These are phyloP conservation scores for Echites panduratus DNA, from an alignment of 257 asterid species.

Conservation along the genomic window DNA sequence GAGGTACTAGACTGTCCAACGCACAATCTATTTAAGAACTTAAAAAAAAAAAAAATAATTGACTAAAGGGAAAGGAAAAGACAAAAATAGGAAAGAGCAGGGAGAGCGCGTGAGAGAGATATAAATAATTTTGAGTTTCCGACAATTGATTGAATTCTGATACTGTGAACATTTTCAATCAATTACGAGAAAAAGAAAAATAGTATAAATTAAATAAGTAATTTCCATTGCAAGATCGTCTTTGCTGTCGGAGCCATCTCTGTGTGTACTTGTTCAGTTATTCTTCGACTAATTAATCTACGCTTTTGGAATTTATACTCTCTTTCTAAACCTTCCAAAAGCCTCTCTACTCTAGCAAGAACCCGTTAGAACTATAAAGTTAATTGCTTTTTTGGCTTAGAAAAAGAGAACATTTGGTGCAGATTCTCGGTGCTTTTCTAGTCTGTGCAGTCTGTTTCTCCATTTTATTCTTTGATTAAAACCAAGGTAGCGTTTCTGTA, in stretches of 20 bases:
- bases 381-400: slow-evolving; percentile 11
- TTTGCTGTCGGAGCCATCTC: slow-evolving; percentile 21
- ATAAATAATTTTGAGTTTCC: not conserved
- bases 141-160: not conserved
- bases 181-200: not conserved
- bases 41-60: too few relatives aligned
- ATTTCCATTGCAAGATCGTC: slow-evolving; percentile 17
- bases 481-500: slow-evolving; percentile 10
- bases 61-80: not conserved
- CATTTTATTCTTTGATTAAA: slow-evolving; percentile 1
- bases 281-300: not conserved
- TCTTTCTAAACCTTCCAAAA: slow-evolving; percentile 13
- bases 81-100: not conserved
- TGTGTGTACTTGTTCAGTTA: not conserved
- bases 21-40: too few relatives aligned
- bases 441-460: not conserved
- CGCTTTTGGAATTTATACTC: not conserved
- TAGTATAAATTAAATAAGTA: not conserved
- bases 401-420: slow-evolving; percentile 9
- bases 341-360: slow-evolving; percentile 7
- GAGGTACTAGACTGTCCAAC: too few relatives aligned
- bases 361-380: slow-evolving; percentile 11
- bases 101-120: not conserved
- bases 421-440: not conserved
- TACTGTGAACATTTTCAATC: not conserved